These are phyloP conservation scores for Trichoderma sp. DNA, from an alignment of 2,329 filamentous ascomycete species.

Conservation along the genomic window DNA sequence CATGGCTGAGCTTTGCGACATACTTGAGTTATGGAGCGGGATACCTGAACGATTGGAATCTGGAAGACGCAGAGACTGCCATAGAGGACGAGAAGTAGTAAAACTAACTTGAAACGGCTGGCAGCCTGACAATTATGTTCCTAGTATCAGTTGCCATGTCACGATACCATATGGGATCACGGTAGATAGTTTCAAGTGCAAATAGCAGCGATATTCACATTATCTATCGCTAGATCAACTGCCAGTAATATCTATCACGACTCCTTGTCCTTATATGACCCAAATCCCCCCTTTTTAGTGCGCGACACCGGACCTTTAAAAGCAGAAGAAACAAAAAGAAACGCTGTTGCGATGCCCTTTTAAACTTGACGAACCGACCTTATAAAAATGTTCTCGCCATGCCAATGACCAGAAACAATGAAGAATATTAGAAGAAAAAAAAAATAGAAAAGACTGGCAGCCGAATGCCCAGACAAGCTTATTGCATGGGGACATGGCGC, in stretches of 20 bases:
- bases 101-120: neutral
- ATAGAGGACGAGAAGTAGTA: slow-evolving; percentile 24
- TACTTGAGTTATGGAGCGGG: slow-evolving; percentile 74
- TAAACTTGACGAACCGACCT: neutral
- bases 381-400: neutral
- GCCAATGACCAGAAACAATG: slow-evolving; percentile 14
- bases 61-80: slow-evolving; percentile 37
- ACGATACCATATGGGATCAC: neutral
- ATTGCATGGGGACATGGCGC: slow-evolving; percentile 56
- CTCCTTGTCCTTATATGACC: slow-evolving; percentile 12
- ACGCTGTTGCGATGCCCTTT: neutral
- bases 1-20: slow-evolving; percentile 82
- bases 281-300: neutral
- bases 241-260: slow-evolving; percentile 1
- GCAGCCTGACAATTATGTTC: neutral
- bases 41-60: slow-evolving; percentile 66
- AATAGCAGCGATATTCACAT: neutral
- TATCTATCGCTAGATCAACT: neutral
- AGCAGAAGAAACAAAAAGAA: neutral
- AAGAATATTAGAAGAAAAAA: slow-evolving; percentile 20
- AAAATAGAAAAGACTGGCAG: neutral
- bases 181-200: neutral
- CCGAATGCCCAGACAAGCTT: neutral
- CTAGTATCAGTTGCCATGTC: too few relatives aligned
- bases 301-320: neutral